Evolutionary conservation across 169 alveolate species (phyloP).

Genomic region (Plasmodium ovale): DNA sequence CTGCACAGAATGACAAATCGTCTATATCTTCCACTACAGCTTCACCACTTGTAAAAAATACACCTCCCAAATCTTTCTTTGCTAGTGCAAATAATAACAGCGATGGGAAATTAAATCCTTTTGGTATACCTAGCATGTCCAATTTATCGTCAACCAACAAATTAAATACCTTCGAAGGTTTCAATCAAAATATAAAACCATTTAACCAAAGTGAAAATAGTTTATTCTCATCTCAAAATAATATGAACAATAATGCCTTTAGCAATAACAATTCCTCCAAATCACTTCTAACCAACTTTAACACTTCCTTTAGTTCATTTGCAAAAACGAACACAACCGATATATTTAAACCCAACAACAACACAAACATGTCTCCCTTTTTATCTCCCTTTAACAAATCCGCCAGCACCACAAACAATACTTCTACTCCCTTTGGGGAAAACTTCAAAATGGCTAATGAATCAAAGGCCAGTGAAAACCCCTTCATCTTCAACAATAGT

Average conservation of each 20-base stretch:
- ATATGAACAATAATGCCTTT: not conserved
- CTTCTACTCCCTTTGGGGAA: not conserved
- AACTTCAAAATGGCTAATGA: slow-evolving; percentile 18
- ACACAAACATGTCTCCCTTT: slow-evolving; percentile 3
- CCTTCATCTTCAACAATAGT: slow-evolving; percentile 31
- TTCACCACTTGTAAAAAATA: slow-evolving; percentile 19
- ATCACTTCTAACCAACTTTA: slow-evolving; percentile 22
- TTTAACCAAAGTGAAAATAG: slow-evolving; percentile 56
- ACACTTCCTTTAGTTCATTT: slow-evolving; percentile 38
- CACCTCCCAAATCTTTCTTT: slow-evolving; percentile 15
- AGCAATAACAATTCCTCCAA: not conserved
- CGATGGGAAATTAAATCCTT: slow-evolving; percentile 23
- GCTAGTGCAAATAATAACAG: slow-evolving; percentile 13
- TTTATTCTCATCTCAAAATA: slow-evolving; percentile 44
- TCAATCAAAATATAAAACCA: slow-evolving; percentile 43
- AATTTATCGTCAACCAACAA: slow-evolving; percentile 34
- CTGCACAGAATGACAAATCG: slow-evolving; percentile 45
- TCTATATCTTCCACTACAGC: slow-evolving; percentile 16
- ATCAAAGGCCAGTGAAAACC: slow-evolving; percentile 17
- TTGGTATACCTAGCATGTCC: slow-evolving; percentile 31
- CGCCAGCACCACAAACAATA: slow-evolving; percentile 11
- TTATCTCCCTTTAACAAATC: slow-evolving; percentile 9
- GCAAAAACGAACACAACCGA: slow-evolving; percentile 69
- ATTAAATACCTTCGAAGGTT: slow-evolving; percentile 33
- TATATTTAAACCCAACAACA: slow-evolving; percentile 29